Conservation (phyloP, 805 yeast genomes). For the Pichia insulana region DNA sequence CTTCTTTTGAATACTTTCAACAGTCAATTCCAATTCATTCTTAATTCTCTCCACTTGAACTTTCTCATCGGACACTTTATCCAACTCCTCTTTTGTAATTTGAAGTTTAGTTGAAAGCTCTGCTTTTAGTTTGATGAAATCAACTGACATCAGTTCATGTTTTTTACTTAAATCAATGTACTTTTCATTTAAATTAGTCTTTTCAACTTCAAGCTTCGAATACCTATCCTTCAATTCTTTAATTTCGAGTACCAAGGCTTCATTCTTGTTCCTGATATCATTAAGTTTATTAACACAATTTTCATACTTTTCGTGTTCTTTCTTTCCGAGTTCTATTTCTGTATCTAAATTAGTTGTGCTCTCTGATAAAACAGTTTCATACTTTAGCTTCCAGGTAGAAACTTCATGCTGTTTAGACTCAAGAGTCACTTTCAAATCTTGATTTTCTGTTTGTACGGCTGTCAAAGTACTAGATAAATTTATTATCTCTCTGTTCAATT, state of each 20-base stretch:
- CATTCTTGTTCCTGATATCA: no score
- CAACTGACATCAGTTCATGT: not conserved
- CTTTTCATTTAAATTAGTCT: not conserved
- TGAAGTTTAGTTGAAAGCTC: conserved; percentile 1
- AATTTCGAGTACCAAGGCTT: not conserved
- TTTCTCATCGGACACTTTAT: not conserved
- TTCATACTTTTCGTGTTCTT: no score
- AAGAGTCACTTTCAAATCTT: not conserved
- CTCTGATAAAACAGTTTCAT: not conserved
- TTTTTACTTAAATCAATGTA: not conserved
- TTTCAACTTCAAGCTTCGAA: not conserved
- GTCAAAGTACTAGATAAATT: not conserved
- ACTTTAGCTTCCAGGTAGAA: not conserved
- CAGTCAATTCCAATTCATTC: not conserved
- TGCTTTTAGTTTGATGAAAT: not conserved
- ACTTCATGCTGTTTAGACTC: no score
- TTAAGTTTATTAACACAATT: no score
- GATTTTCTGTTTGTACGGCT: not conserved
- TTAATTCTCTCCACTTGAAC: not conserved
- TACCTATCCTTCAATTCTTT: not conserved
- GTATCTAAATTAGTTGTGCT: no score
- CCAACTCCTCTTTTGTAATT: not conserved
- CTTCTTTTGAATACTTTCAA: not conserved
- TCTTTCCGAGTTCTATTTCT: no score
- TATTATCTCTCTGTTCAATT: conserved; percentile 1